Evolutionary conservation across 805 yeast species (phyloP), one percentile per base, ranked within the genome.

Genomic region (Isabelozyma pseudorhagii): DNA sequence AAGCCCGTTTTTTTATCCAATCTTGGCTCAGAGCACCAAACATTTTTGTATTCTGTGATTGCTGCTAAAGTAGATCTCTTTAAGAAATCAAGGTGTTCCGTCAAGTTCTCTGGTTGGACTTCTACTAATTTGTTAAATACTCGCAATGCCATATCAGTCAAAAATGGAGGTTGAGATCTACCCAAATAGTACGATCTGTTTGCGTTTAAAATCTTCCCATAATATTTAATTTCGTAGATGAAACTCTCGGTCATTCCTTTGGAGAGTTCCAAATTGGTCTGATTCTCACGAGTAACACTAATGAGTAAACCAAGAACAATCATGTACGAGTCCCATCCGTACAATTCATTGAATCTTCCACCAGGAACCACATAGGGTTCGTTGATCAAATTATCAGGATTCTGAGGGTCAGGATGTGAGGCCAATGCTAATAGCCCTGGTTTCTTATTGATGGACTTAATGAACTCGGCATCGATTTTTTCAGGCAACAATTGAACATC

Each of bases 261-360:
- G 8, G 97, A 93, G 34, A 92, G 75, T 40, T 84, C 87, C 17
- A 83, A 67, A 46, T 82, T 77, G 40, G 78, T 80, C 40, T 66
- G 63, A 39, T 61, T 47, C 8, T 55, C 52, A 1, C 60, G 55
- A 0, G 67, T 63, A 1, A 66, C 75, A 60, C 87, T 87, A 27
- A 80, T 78, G 25, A 94, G 65, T 40, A 94, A 74, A 1, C 98
- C 99, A 21, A 91, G 67, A 0, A 94, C 81, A 63, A 86, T 91
- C 86, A 94, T 88, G 63, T 94, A 93, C 2, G 97, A 90, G 66
- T 93, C 99, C 99, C 99, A 93, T 13, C 98, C 99, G 62, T 94
- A 93, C 50, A 91, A 79, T 69, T 93, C 99, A 70, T 94, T 94
- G 69, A 93, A 93, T 54, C 99, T 76, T 18, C 99, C 98, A 14